phyloP scores from a whole-genome alignment of 2,329 filamentous ascomycete species.

The Septoria petroselini region DNA sequence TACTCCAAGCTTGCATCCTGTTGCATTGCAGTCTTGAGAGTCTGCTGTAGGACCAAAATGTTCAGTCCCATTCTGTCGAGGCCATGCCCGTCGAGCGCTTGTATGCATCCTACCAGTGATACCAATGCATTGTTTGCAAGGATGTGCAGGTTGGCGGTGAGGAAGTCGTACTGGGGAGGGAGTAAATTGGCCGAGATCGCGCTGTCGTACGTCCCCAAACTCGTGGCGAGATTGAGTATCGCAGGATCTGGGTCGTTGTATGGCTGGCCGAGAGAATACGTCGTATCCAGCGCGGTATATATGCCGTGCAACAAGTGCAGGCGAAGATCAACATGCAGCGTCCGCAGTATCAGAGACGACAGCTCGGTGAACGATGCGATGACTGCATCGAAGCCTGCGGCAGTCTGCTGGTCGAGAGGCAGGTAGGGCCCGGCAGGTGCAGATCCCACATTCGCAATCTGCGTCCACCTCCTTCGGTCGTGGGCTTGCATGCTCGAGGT shows the following conservation, averaged over 20 bases:
- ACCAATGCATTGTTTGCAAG: constrained; percentile 80
- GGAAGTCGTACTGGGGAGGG: constrained; percentile 64
- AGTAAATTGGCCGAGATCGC: constrained; percentile 72
- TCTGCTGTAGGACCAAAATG: constrained; percentile 91
- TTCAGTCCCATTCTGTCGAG: constrained; percentile 89
- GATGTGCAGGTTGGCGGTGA: constrained; percentile 70
- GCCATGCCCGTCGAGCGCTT: constrained; percentile 79
- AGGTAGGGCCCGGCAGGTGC: constrained; percentile 67
- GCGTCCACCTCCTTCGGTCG: constrained; percentile 75
- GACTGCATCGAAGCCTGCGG: constrained; percentile 82
- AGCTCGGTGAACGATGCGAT: constrained; percentile 79
- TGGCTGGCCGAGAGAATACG: constrained; percentile 61
- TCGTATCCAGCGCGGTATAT: constrained; percentile 49
- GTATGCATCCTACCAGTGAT: constrained; percentile 63
- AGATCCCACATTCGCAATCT: constrained; percentile 18
- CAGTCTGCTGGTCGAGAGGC: constrained; percentile 82
- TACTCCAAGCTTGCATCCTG: constrained; percentile 61
- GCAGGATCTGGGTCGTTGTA: constrained; percentile 74
- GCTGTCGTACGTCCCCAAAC: constrained; percentile 84
- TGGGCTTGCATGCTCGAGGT: constrained; percentile 51
- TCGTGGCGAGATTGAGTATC: constrained; percentile 78
- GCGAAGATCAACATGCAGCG: constrained; percentile 83
- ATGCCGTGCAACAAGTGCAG: constrained; percentile 82
- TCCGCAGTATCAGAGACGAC: constrained; percentile 73
- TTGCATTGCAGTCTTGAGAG: constrained; percentile 83